phyloP scores from a whole-genome alignment of 352 stramenopile genomes.

The Pilasporangium apinafurcum region DNA sequence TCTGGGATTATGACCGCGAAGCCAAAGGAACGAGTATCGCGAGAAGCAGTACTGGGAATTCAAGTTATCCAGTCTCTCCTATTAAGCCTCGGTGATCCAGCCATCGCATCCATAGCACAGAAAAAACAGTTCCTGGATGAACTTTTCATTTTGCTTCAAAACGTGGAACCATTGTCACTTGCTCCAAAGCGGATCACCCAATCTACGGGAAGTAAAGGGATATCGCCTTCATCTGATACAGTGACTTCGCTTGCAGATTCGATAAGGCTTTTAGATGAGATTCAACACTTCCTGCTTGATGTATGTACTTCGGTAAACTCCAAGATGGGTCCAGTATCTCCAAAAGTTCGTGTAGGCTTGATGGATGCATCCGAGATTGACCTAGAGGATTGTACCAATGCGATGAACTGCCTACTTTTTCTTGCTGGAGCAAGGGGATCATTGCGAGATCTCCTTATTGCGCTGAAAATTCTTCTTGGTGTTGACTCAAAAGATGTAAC shows the following conservation, averaged over 20 bases:
- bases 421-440: slow-evolving; percentile 46
- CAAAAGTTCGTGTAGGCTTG: slow-evolving; percentile 21
- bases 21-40: slow-evolving; percentile 17
- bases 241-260: not conserved
- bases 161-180: slow-evolving; percentile 32
- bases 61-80: slow-evolving; percentile 35
- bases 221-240: not conserved
- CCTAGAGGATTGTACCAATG: slow-evolving; percentile 30
- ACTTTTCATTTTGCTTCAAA: slow-evolving; percentile 29
- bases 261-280: slow-evolving; percentile 19
- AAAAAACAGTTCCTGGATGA: slow-evolving; percentile 40
- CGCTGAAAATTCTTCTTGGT: slow-evolving; percentile 48
- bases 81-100: slow-evolving; percentile 15
- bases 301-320: slow-evolving; percentile 16
- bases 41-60: slow-evolving; percentile 37
- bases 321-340: slow-evolving; percentile 12
- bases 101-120: slow-evolving; percentile 8
- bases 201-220: not conserved
- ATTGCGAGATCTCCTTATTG: slow-evolving; percentile 45
- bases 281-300: slow-evolving; percentile 41
- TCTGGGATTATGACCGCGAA: no score
- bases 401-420: slow-evolving; percentile 45
- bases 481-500: slow-evolving; percentile 17
- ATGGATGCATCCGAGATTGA: slow-evolving; percentile 18
- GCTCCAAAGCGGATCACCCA: not conserved